Evolutionary conservation across 139 green algal genomes (phyloP).

Genomic region (Chlorella sp.): DNA sequence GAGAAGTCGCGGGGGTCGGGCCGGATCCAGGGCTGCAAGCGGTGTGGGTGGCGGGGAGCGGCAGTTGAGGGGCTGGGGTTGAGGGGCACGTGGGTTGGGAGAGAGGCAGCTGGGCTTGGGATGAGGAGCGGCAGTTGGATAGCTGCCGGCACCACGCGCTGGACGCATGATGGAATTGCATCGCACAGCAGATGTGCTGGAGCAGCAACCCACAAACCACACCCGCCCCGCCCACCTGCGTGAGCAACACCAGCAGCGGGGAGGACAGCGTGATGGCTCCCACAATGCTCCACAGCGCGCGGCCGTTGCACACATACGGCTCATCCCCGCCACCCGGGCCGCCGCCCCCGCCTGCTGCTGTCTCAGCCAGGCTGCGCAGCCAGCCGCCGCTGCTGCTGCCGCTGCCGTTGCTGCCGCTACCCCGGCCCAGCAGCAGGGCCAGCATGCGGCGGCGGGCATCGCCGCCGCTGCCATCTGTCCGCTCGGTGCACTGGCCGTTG

Average conservation of each 20-base stretch:
- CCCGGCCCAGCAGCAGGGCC: background rate
- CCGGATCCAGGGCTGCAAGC: conserved; percentile 25
- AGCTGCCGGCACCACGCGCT: background rate
- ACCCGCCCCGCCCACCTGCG: conserved; percentile 1
- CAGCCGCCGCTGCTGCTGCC: background rate
- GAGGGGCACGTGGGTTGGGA: too few species aligned
- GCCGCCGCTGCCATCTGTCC: too few species aligned
- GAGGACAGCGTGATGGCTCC: conserved; percentile 43
- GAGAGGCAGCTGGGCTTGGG: background rate
- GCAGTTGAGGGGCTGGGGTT: too few species aligned
- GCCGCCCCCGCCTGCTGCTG: background rate
- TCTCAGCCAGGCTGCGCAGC: background rate
- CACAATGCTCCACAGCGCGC: conserved; percentile 50
- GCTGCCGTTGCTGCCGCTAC: background rate
- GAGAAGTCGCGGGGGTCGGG: conserved; percentile 18
- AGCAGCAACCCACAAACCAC: background rate
- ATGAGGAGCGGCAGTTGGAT: background rate
- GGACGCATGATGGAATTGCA: too few species aligned
- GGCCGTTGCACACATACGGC: conserved; percentile 22
- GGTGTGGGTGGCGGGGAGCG: too few species aligned
- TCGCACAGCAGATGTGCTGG: too few species aligned
- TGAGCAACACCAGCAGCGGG: conserved; percentile 46
- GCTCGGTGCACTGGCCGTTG: conserved; percentile 27
- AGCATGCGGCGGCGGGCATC: background rate
- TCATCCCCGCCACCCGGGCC: too few species aligned